Evolutionary conservation across 331 rosid species (phyloP).

Genomic region (Stylosanthes scabra): DNA sequence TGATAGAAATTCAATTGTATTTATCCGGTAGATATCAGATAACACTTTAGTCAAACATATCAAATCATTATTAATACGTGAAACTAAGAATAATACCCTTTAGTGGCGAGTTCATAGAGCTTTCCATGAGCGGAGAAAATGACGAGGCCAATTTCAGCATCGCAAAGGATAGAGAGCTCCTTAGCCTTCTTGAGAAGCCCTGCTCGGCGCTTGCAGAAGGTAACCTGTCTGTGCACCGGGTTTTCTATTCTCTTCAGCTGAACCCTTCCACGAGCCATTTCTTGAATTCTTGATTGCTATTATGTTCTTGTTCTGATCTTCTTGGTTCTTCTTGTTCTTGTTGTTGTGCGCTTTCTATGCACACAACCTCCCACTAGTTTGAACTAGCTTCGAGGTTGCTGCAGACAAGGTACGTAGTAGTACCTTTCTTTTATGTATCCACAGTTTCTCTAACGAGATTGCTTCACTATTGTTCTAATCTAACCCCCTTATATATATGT

Average conservation of each 20-base stretch:
- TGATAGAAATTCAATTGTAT: too few relatives aligned
- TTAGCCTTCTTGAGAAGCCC: slow-evolving; percentile 98
- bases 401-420: slow-evolving; percentile 49
- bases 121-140: slow-evolving; percentile 98
- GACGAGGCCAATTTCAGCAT: slow-evolving; percentile 89
- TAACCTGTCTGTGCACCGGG: slow-evolving; percentile 88
- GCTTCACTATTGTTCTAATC: background rate
- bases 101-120: slow-evolving; percentile 91
- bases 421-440: background rate
- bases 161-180: slow-evolving; percentile 96
- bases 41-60: too few relatives aligned
- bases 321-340: background rate
- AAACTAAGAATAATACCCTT: slow-evolving; percentile 54
- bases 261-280: slow-evolving; percentile 93
- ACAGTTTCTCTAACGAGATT: slow-evolving; percentile 19
- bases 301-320: background rate
- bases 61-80: too few relatives aligned
- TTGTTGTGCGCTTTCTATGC: slow-evolving; percentile 41
- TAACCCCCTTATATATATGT: background rate
- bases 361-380: slow-evolving; percentile 99
- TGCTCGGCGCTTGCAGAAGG: slow-evolving; percentile 95
- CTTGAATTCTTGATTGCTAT: background rate
- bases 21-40: too few relatives aligned
- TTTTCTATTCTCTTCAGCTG: slow-evolving; percentile 91
- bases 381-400: slow-evolving; percentile 97